Conservation (phyloP, 2,329 filamentous ascomycete species). For the Colletotrichum sp. region DNA sequence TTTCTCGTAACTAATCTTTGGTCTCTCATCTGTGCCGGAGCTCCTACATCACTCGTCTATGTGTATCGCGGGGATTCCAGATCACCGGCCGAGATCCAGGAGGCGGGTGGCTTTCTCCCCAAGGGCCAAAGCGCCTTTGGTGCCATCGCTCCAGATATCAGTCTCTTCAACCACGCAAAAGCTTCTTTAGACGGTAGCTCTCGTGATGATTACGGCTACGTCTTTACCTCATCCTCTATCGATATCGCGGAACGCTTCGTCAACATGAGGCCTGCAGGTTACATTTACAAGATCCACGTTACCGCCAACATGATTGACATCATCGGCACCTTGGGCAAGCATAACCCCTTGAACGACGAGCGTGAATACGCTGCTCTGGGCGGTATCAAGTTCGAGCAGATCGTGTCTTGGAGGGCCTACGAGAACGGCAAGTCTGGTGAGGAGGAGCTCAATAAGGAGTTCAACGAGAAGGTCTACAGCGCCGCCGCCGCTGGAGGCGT, state of each 20-base stretch:
- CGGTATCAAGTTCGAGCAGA: neutral
- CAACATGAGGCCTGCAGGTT: neutral
- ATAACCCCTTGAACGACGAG: neutral
- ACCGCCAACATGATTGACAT: conserved; percentile 1
- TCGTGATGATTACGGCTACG: neutral
- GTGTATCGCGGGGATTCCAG: neutral
- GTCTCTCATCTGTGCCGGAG: neutral
- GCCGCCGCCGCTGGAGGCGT: neutral
- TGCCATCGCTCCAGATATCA: neutral
- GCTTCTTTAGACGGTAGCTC: neutral
- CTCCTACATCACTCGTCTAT: neutral
- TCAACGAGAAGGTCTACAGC: neutral
- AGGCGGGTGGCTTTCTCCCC: neutral
- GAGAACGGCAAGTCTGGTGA: neutral
- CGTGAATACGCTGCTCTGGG: neutral
- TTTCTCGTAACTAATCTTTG: neutral
- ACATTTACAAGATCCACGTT: neutral
- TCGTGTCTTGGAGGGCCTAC: neutral
- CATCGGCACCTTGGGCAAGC: neutral
- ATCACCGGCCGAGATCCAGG: neutral
- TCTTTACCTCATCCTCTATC: neutral
- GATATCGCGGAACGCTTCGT: neutral
- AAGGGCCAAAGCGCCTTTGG: neutral
- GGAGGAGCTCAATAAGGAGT: neutral
- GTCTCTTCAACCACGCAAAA: neutral